Percentiles rank a stretch among this genome's conserved stretches.
Conservation (phyloP, 1,284 basidiomycete genomes). For the Phellinidium pouzarii region DNA sequence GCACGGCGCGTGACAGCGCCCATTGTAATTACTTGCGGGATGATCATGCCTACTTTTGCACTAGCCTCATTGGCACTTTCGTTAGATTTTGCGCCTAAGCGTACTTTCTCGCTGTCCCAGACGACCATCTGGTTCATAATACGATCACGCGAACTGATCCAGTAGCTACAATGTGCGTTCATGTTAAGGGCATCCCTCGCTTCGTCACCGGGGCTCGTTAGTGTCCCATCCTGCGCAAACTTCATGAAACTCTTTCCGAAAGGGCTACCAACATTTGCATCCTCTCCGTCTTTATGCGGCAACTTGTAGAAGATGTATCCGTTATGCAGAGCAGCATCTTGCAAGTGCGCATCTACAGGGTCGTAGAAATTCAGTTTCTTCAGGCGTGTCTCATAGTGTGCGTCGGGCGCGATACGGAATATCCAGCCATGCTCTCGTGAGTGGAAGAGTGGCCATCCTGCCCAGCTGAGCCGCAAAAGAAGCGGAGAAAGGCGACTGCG, state of each 20-base stretch:
- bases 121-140: conserved; percentile 93
- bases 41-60: conserved; percentile 80
- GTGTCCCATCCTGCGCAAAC: conserved; percentile 78
- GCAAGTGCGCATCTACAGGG: conserved; percentile 50
- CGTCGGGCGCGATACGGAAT: conserved; percentile 61
- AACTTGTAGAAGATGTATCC: conserved; percentile 80
- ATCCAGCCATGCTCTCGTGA: conserved; percentile 91
- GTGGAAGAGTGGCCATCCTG: conserved; percentile 78
- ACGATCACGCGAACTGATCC: conserved; percentile 92
- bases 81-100: conserved; percentile 41
- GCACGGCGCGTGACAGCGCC: conserved; percentile 96
- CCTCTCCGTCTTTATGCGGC: conserved; percentile 93
- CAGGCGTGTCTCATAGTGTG: conserved; percentile 34
- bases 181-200: conserved; percentile 85
- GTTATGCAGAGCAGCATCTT: conserved; percentile 36
- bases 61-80: conserved; percentile 24
- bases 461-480: conserved; percentile 85
- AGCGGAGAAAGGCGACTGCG: conserved; percentile 82
- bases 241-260: conserved; percentile 88
- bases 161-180: conserved; percentile 95
- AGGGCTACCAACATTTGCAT: conserved; percentile 90
- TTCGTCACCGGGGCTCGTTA: conserved; percentile 72
- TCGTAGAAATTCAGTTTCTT: conserved; percentile 51
- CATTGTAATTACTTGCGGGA: conserved; percentile 97
- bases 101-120: conserved; percentile 54